These are phyloP conservation scores for Clonostachys rhizophaga DNA, from an alignment of 2,329 filamentous ascomycete genomes.

Conservation along the genomic window DNA sequence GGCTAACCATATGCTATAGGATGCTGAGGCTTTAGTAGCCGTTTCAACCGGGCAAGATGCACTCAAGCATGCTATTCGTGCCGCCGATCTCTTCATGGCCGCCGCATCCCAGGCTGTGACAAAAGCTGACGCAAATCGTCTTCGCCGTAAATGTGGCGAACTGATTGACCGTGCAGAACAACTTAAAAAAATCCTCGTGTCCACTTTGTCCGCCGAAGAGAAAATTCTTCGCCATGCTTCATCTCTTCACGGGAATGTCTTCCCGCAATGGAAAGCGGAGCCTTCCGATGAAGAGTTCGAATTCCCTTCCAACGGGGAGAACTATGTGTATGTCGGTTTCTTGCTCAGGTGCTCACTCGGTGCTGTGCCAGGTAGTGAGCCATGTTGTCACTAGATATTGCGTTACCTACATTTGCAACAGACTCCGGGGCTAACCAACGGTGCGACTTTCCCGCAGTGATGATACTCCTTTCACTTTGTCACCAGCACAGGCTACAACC, in stretches of 20 bases:
- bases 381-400: too few species aligned
- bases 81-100: constrained; percentile 78
- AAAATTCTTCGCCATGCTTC: constrained; percentile 69
- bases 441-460: constrained; percentile 47
- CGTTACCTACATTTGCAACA: too few species aligned
- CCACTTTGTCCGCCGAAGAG: constrained; percentile 1
- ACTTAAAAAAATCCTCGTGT: constrained; percentile 52
- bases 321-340: constrained; percentile 56
- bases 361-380: too few species aligned
- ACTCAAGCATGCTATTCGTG: constrained; percentile 69
- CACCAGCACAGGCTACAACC: constrained; percentile 66
- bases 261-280: constrained; percentile 75
- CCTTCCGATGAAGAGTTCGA: constrained; percentile 60
- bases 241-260: constrained; percentile 75
- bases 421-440: too few species aligned
- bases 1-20: constrained; percentile 12
- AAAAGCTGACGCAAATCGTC: constrained; percentile 58
- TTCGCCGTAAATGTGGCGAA: constrained; percentile 65
- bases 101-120: constrained; percentile 59
- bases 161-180: constrained; percentile 69
- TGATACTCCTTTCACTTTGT: constrained; percentile 64
- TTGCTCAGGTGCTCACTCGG: not conserved
- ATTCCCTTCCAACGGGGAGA: constrained; percentile 33
- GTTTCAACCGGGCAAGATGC: constrained; percentile 46
- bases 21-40: constrained; percentile 28